A percentile compares a stretch with the other conserved stretches of the same genome.
phyloP scores from a whole-genome alignment of 768 basidiomycete species.

The Boletus rubescentipes region DNA sequence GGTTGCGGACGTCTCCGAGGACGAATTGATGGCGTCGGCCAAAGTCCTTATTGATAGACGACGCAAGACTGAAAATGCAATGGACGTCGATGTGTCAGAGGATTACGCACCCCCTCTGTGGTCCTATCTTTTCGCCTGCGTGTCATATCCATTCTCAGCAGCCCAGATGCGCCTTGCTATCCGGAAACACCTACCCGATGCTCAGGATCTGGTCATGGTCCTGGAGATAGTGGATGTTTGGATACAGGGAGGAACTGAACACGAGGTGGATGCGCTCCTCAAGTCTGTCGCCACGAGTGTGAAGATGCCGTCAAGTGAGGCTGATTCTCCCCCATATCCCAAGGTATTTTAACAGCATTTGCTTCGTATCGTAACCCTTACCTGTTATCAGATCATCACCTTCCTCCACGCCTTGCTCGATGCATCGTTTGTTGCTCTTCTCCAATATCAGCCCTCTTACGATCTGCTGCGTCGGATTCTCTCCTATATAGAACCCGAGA shows the following conservation, averaged over 20 bases:
- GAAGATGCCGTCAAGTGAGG: slow-evolving; percentile 14
- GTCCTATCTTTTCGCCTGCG: slow-evolving; percentile 37
- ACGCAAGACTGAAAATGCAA: slow-evolving; percentile 27
- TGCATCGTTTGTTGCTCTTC: slow-evolving; percentile 64
- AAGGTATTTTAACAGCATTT: slow-evolving; percentile 42
- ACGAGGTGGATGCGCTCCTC: slow-evolving; percentile 22
- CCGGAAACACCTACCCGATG: slow-evolving; percentile 39
- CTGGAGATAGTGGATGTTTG: slow-evolving; percentile 40
- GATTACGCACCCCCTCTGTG: slow-evolving; percentile 35
- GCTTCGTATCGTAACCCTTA: slow-evolving; percentile 32
- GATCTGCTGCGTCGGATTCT: slow-evolving; percentile 48
- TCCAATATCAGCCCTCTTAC: slow-evolving; percentile 64
- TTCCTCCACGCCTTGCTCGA: slow-evolving; percentile 72
- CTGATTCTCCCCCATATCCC: slow-evolving; percentile 25
- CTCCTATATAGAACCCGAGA: slow-evolving; percentile 54
- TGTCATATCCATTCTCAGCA: slow-evolving; percentile 42
- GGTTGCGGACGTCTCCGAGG: slow-evolving; percentile 65
- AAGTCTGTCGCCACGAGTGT: slow-evolving; percentile 19
- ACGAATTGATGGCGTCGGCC: slow-evolving; percentile 57
- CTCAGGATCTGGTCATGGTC: slow-evolving; percentile 38
- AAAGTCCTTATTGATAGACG: slow-evolving; percentile 42
- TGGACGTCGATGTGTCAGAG: slow-evolving; percentile 38
- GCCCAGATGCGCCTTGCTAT: slow-evolving; percentile 44
- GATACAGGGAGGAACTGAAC: slow-evolving; percentile 35
- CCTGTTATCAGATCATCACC: slow-evolving; percentile 47